Conservation (phyloP, 2,329 filamentous ascomycete species). For the Emericellopsis cladophorae region DNA sequence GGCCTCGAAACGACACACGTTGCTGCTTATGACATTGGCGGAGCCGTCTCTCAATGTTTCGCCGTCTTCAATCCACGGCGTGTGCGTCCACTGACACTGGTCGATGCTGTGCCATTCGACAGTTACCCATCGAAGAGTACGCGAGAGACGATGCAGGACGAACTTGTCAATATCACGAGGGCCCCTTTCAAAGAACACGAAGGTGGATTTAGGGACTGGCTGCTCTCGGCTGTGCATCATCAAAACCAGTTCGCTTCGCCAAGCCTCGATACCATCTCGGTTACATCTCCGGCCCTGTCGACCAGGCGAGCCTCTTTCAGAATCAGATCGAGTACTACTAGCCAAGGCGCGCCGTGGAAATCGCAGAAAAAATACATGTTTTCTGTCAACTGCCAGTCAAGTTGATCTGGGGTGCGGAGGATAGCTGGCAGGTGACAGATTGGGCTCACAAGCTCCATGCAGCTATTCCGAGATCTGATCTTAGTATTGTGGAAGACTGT, state of each 20-base stretch:
- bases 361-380: constrained; percentile 10
- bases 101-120: constrained; percentile 18
- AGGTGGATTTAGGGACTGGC: constrained; percentile 13
- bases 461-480: constrained; percentile 14
- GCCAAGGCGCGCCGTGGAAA: constrained; percentile 18
- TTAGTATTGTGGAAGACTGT: constrained; percentile 12
- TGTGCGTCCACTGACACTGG: constrained; percentile 13
- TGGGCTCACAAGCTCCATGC: constrained; percentile 16
- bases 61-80: constrained; percentile 9
- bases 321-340: constrained; percentile 19
- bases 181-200: constrained; percentile 7
- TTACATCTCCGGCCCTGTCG: constrained; percentile 18
- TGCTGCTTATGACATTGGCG: constrained; percentile 17
- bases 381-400: constrained; percentile 6
- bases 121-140: constrained; percentile 19
- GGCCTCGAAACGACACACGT: constrained; percentile 11
- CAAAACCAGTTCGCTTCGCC: constrained; percentile 6
- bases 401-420: constrained; percentile 17
- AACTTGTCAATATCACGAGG: constrained; percentile 14
- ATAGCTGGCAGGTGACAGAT: constrained; percentile 15
- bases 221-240: constrained; percentile 10
- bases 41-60: constrained; percentile 16
- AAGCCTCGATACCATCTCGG: constrained; percentile 12
- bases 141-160: constrained; percentile 16
- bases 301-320: constrained; percentile 17